Evolutionary conservation across 2,329 filamentous ascomycete species (phyloP), one percentile per base, ranked within the genome.

Genomic region (Hymenotorrendiella dingleyae): DNA sequence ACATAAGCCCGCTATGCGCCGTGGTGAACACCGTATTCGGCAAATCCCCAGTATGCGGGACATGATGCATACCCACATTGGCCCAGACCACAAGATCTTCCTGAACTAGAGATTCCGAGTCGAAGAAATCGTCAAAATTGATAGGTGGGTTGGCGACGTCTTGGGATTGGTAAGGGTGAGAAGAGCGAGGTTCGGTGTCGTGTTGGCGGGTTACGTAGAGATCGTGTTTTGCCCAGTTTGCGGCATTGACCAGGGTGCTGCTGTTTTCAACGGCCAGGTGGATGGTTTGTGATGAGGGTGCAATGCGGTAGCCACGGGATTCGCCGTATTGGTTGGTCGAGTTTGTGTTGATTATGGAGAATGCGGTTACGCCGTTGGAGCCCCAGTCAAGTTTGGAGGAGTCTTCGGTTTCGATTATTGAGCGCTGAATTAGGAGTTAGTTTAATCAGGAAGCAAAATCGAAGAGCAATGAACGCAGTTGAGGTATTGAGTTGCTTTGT

Each of bases 61-160:
- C 59, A 53, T 79, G 75, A 52, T 79, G 73, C 69, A 74, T 78
- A 12, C 75, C 75, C 6, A 74, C 53, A 44, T 73, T 78, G 45
- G 78, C 64, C 67, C 70, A 78, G 10, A 77, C 40, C 3, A 76
- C 72, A 39, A 52, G 20, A 41, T 71, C 69, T 53, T 70, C 66
- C 42, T 72, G 63, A 29, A 58, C 52, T 3, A 71, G 54, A 8
- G 48, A 59, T 52, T 73, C 66, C 34, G 61, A 64, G 45, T 72
- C 57, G 26, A 73, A 67, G 55, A 75, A 75, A 21, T 66, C 64
- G 29, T 57, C 56, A 49, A 78, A 78, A 50, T 76, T 63, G 16
- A 77, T 58, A 3, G 71, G 61, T 4, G 75, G 75, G 39, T 75
- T 64, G 3, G 62, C 28, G 0, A 65, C 60, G 22, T 70, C 64